A percentile compares a stretch with the other conserved stretches of the same genome.
phyloP scores from a whole-genome alignment of 129 eudicot species.

The Gnaphalium uliginosum region DNA sequence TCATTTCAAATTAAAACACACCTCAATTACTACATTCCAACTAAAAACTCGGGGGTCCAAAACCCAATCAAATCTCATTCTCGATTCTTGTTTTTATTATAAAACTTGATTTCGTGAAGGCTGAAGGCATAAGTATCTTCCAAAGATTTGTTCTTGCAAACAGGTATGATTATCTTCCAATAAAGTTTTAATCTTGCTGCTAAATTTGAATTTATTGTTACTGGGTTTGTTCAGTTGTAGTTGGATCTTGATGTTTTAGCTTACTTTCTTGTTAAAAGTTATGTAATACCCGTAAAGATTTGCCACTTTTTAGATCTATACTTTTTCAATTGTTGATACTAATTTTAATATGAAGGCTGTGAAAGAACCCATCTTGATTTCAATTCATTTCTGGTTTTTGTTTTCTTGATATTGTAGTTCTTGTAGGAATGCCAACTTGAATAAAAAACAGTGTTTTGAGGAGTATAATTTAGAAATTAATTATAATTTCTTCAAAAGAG shows the following conservation, averaged over 20 bases:
- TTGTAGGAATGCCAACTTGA: neutral
- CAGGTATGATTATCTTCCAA: constrained; percentile 6
- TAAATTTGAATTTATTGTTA: neutral
- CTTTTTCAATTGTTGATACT: neutral
- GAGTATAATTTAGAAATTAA: neutral
- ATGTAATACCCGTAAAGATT: neutral
- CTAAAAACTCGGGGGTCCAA: constrained; percentile 22
- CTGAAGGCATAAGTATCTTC: constrained; percentile 15
- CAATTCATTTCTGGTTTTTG: neutral
- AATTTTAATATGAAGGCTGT: neutral
- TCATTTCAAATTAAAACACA: constrained; percentile 29
- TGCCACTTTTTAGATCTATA: neutral
- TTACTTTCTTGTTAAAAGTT: neutral
- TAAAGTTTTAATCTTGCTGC: neutral
- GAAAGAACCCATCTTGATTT: constrained; percentile 4
- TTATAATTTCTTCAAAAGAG: neutral
- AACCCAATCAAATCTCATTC: constrained; percentile 12
- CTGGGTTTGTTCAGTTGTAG: constrained; percentile 5
- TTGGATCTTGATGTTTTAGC: constrained; percentile 16
- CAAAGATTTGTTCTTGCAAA: neutral
- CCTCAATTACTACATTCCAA: constrained; percentile 24
- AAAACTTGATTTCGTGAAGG: constrained; percentile 13
- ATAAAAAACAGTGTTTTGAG: neutral
- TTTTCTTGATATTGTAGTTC: neutral
- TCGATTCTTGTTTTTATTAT: constrained; percentile 10